Conservation (phyloP, 495 filamentous ascomycete genomes). For the Aspergillus bridgeri region DNA sequence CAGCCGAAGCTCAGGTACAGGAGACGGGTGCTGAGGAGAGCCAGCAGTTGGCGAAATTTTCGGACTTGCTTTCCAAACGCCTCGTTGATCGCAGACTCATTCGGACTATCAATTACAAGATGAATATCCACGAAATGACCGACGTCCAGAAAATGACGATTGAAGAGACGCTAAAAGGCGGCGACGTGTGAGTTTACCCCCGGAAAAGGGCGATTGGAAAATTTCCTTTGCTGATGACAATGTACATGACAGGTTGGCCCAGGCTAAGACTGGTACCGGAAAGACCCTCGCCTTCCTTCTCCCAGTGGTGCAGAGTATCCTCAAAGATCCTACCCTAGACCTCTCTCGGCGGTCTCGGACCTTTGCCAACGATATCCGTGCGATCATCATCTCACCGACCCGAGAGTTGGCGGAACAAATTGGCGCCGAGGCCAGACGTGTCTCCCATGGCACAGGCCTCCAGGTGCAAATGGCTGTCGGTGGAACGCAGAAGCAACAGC, state of each 20-base stretch:
- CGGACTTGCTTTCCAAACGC: constrained; percentile 58
- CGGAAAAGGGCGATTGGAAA: not conserved
- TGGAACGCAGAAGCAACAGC: constrained; percentile 67
- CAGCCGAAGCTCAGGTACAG: constrained; percentile 18
- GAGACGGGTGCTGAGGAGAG: constrained; percentile 4
- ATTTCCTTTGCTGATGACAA: constrained; percentile 5
- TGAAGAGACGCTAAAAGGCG: constrained; percentile 67
- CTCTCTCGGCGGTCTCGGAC: not conserved
- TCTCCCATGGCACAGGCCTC: constrained; percentile 64
- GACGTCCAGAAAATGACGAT: constrained; percentile 87
- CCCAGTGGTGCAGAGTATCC: constrained; percentile 69
- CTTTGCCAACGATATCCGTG: constrained; percentile 66
- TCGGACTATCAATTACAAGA: constrained; percentile 63
- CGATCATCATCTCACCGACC: constrained; percentile 90
- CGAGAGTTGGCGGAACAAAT: constrained; percentile 96
- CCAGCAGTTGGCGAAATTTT: constrained; percentile 59
- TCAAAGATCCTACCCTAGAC: constrained; percentile 54
- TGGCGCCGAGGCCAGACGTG: constrained; percentile 70
- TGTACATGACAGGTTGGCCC: constrained; percentile 63
- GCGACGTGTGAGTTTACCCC: constrained; percentile 65
- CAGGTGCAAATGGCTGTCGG: constrained; percentile 85
- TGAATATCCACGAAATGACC: constrained; percentile 84
- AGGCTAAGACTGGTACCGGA: constrained; percentile 84
- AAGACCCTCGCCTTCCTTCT: constrained; percentile 84
- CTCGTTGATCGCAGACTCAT: constrained; percentile 65